These are phyloP conservation scores for Cyclotella cryptica DNA, from an alignment of 108 stramenopile genomes.

Conservation along the genomic window DNA sequence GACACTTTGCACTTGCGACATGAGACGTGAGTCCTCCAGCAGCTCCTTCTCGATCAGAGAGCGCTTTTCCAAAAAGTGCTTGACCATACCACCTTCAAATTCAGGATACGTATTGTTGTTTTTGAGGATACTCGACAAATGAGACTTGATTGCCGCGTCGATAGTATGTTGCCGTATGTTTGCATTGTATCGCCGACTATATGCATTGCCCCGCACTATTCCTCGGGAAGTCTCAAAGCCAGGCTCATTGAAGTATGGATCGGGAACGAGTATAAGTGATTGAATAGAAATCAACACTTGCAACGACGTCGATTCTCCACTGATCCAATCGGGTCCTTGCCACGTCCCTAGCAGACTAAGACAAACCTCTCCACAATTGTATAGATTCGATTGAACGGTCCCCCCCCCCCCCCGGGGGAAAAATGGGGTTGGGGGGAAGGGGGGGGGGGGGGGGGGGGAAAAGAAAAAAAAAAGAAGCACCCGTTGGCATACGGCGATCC, in stretches of 20 bases:
- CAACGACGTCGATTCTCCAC: conserved; percentile 69
- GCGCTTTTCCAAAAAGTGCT: conserved; percentile 73
- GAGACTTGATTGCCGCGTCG: no score
- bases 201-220: conserved; percentile 34
- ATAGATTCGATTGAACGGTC: conserved; percentile 95
- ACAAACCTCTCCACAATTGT: conserved; percentile 87
- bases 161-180: conserved; percentile 60
- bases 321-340: no score
- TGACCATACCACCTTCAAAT: conserved; percentile 51
- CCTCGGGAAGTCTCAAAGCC: conserved; percentile 56
- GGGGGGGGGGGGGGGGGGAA: conserved; percentile 84
- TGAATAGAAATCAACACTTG: no score
- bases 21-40: conserved; percentile 23
- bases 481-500: no score
- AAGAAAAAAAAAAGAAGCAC: conserved; percentile 89
- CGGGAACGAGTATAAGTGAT: no score
- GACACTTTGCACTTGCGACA: conserved; percentile 1
- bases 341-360: conserved; percentile 76
- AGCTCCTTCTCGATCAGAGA: conserved; percentile 51
- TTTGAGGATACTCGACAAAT: conserved; percentile 26
- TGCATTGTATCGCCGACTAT: conserved; percentile 56
- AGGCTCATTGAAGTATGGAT: no score
- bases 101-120: conserved; percentile 55
- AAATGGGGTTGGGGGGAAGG: conserved; percentile 86
- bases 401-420: conserved; percentile 81